phyloP scores from a whole-genome alignment of 129 eudicot genomes.

The Calendula officinalis region DNA sequence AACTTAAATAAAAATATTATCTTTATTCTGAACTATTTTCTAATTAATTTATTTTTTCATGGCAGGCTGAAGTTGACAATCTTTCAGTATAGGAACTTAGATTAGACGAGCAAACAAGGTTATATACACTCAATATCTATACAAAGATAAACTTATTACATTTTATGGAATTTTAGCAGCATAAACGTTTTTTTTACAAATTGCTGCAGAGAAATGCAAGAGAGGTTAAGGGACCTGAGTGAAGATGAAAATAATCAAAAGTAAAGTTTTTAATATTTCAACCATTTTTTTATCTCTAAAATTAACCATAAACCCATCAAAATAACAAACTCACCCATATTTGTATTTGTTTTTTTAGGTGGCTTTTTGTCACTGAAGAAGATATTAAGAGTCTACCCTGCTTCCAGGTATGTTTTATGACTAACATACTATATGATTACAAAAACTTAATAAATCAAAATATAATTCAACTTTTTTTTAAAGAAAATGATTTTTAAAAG shows the following conservation, averaged over 20 bases:
- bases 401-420: conserved; percentile 60
- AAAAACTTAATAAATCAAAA: too few species aligned
- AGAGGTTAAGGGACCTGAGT: conserved; percentile 70
- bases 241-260: conserved; percentile 81
- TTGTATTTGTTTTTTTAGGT: conserved; percentile 38
- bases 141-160: not conserved
- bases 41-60: conserved; percentile 1
- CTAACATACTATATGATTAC: too few species aligned
- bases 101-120: conserved; percentile 86
- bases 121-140: not conserved
- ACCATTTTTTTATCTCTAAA: not conserved
- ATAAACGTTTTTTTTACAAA: conserved; percentile 28
- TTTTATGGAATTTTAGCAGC: not conserved
- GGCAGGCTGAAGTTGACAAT: conserved; percentile 77
- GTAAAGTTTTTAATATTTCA: conserved; percentile 26
- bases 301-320: too few species aligned
- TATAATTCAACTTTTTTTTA: too few species aligned
- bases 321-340: conserved; percentile 6
- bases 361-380: conserved; percentile 96
- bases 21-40: conserved; percentile 3
- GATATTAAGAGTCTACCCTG: conserved; percentile 82
- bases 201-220: conserved; percentile 84
- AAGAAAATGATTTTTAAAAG: too few species aligned
- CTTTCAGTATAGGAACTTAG: conserved; percentile 65
- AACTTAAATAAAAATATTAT: not conserved